A percentile compares a stretch with the other conserved stretches of the same genome.
These are phyloP conservation scores for Trichoderma sp. DNA, from an alignment of 2,329 filamentous ascomycete genomes.

Conservation along the genomic window DNA sequence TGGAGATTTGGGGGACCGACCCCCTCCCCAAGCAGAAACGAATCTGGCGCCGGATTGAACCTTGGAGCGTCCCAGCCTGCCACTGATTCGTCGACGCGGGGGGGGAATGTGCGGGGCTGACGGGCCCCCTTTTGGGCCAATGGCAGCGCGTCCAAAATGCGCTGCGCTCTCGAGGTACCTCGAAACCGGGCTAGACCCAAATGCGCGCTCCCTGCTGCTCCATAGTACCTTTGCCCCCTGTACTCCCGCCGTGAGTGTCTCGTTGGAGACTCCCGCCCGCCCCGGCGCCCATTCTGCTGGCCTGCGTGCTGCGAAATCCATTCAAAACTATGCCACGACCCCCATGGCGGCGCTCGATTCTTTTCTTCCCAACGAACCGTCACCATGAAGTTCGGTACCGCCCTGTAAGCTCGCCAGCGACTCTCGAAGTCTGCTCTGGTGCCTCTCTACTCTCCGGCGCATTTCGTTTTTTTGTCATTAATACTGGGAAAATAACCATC, in stretches of 20 bases:
- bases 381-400: conserved; percentile 58
- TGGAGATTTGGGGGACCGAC: conserved; percentile 10
- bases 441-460: conserved; percentile 47
- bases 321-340: conserved; percentile 46
- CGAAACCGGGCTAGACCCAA: background rate
- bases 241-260: conserved; percentile 19
- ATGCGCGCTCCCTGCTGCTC: background rate
- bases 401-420: conserved; percentile 57
- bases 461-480: conserved; percentile 37
- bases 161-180: background rate
- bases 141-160: background rate
- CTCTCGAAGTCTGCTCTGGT: conserved; percentile 60
- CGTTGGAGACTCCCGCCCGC: conserved; percentile 20
- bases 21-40: background rate
- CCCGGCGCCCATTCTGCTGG: conserved; percentile 10
- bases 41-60: conserved; percentile 25
- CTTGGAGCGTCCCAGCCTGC: conserved; percentile 14
- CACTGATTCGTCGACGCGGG: conserved; percentile 20
- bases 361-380: conserved; percentile 52
- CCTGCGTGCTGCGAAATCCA: conserved; percentile 27
- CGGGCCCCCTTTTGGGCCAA: background rate
- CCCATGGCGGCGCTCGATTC: conserved; percentile 31
- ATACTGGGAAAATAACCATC: conserved; percentile 35
- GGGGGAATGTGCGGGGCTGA: conserved; percentile 15
- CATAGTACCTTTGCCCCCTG: conserved; percentile 6